Evolutionary conservation across 805 yeast species (phyloP), one percentile per base, ranked within the genome.

Genomic region (Lipomyces spencermartinsiae): DNA sequence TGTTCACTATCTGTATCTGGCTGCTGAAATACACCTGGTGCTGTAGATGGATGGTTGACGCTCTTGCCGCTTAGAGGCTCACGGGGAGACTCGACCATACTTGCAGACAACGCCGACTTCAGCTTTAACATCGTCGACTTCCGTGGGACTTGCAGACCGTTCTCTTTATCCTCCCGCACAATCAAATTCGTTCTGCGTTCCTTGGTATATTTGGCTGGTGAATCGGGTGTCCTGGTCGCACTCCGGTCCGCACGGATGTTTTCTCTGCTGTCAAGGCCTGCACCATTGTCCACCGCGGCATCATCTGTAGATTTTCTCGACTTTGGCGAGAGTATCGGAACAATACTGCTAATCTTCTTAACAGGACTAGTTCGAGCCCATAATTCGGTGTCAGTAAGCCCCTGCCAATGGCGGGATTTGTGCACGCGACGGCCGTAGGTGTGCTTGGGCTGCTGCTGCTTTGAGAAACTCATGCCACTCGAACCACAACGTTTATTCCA

Each of bases 291-390:
- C 25, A 12, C 61, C n/a, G 25, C 22, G 16, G 16, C 35, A 37
- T 39, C 33, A 6, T 22, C 58, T 25, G 53, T n/a, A 5, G 29
- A 55, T 10, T 25, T 25, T 3, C 64, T n/a, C 53, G 60, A 31
- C 34, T 22, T 43, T 0, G 22, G 58, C 35, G 54, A 58, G 57
- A 31, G 54, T 35, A 12, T 34, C 58, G 46, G 59, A 63, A 53
- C 4, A 37, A n/a, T 14, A 33, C n/a, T n/a, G 51, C 33, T 60
- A 3, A 29, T 10, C 16, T n/a, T 29, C 34, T 66, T 66, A 29
- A 59, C 68, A 12, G 72, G 71, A 55, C 67, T 67, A 12, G 72
- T 62, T 39, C 59, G 58, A 25, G 55, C 57, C 72, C 72, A 69
- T 25, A 63, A 59, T 35, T 62, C 68, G 0, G 68, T 29, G 19